These are phyloP conservation scores for Colletotrichum lini DNA, from an alignment of 2,329 filamentous ascomycete species.

Conservation along the genomic window DNA sequence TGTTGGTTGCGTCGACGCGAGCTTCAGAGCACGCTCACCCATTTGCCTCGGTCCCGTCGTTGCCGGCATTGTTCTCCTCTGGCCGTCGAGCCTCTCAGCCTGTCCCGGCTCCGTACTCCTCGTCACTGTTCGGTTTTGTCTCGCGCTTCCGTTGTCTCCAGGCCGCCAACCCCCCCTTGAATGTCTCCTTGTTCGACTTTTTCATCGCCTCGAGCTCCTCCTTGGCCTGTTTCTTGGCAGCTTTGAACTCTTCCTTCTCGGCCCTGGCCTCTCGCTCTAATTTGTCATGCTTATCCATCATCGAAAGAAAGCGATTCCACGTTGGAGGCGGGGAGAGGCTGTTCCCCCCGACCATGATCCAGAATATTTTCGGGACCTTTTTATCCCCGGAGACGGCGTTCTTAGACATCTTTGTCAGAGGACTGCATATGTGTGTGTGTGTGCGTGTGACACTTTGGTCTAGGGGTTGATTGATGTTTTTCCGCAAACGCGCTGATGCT, in stretches of 20 bases:
- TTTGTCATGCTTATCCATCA: conserved; percentile 13
- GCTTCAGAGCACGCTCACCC: not conserved
- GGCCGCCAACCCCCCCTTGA: conserved; percentile 13
- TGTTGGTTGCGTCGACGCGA: too few species aligned
- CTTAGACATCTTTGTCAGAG: conserved; percentile 15
- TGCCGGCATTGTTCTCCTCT: not conserved
- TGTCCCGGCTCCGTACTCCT: not conserved
- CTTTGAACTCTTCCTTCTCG: conserved; percentile 17
- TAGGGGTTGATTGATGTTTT: not conserved
- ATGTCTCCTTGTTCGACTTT: conserved; percentile 22
- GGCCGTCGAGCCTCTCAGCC: not conserved
- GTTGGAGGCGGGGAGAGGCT: conserved; percentile 20
- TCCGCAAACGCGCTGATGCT: not conserved
- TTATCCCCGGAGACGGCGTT: not conserved
- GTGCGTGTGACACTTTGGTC: not conserved
- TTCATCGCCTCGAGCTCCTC: conserved; percentile 20
- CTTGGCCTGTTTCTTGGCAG: conserved; percentile 15
- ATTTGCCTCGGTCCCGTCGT: not conserved
- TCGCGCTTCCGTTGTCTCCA: conserved; percentile 27
- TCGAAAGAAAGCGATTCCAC: conserved; percentile 25
- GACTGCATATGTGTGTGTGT: not conserved
- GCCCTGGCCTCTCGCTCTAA: conserved; percentile 1
- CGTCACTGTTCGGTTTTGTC: not conserved
- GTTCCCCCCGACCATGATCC: conserved; percentile 33
- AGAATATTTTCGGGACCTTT: conserved; percentile 18